Base-by-base conservation (phyloP, 2,329 filamentous ascomycete species). In the Polychaeton citri region DNA sequence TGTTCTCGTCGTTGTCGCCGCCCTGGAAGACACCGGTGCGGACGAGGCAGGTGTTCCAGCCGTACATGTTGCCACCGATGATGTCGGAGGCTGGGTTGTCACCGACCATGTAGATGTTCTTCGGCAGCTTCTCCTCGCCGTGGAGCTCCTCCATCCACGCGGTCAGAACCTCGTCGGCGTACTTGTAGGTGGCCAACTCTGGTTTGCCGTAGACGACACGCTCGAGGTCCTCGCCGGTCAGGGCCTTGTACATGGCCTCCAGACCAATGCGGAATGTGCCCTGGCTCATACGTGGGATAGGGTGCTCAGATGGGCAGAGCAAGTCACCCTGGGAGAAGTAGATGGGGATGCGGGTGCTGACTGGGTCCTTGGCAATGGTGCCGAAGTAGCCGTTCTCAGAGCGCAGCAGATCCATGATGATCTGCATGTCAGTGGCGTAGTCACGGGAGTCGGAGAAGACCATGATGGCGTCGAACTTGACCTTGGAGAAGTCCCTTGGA, bases 1-100 rank as follows among this genome's bases (percentile, higher is more conserved):
- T 85, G 61, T 82, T 67, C 57, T 78, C 69, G 52, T 85, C 81
- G 53, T 85, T 85, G 40, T 75, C 78, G 13, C 73, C 78, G 42
- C 80, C 80, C 62, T 82, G 77, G 71, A 80, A 84, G 33, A 85
- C 79, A 61, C 81, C 81, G 0, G 80, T 85, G 52, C 79, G 74
- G 38, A 85, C 80, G 37, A 85, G 62, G 53, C 80, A 84, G 3
- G 80, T 84, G 62, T 85, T 85, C 81, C 80, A 85, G 41, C 78
- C 78, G 59, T 85, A 83, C 71, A 78, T 80, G 68, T 85, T 85
- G 42, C 79, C 80, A 43, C 80, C 80, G 44, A 80, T 68, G 50
- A 83, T 82, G 54, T 83, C 79, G 18, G 75, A 80, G 18, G 75
- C 74, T 5, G 78, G 79, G 64, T 82, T 83, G 60, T 83, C 79